Evolutionary conservation across 1,284 basidiomycete genomes (phyloP).

Genomic region (Melampsora larici-populina): DNA sequence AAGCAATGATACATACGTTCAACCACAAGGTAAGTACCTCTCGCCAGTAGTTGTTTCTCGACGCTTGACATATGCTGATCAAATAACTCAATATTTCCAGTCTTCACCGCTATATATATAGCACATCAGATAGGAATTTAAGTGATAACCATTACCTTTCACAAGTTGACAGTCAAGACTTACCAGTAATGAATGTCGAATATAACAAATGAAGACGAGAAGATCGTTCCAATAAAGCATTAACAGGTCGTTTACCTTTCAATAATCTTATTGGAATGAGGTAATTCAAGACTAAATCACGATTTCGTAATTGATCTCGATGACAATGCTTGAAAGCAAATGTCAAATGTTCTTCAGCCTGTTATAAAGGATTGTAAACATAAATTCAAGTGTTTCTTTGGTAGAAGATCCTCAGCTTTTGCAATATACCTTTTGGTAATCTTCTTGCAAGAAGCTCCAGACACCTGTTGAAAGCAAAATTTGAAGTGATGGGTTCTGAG

Average conservation of each 20-base stretch:
- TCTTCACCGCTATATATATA: conserved; percentile 17
- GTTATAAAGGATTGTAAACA: background rate
- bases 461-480: conserved; percentile 26
- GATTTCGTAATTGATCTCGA: conserved; percentile 28
- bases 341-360: conserved; percentile 40
- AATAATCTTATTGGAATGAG: conserved; percentile 31
- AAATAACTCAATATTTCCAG: conserved; percentile 37
- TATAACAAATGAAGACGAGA: conserved; percentile 23
- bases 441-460: conserved; percentile 38
- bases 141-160: background rate
- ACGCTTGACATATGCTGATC: conserved; percentile 28
- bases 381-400: background rate
- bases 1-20: conserved; percentile 15
- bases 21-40: conserved; percentile 41
- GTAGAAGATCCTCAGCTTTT: background rate
- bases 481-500: background rate
- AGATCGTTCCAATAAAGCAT: conserved; percentile 23
- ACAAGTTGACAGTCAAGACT: background rate
- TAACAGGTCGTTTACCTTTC: conserved; percentile 36
- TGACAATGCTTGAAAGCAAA: conserved; percentile 41
- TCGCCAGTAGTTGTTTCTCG: conserved; percentile 23
- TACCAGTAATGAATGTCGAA: conserved; percentile 29
- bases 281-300: conserved; percentile 38
- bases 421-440: conserved; percentile 33
- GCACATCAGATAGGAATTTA: too few species aligned